phyloP scores from a whole-genome alignment of 495 filamentous ascomycete genomes.

The Aspergillus ostianus region DNA sequence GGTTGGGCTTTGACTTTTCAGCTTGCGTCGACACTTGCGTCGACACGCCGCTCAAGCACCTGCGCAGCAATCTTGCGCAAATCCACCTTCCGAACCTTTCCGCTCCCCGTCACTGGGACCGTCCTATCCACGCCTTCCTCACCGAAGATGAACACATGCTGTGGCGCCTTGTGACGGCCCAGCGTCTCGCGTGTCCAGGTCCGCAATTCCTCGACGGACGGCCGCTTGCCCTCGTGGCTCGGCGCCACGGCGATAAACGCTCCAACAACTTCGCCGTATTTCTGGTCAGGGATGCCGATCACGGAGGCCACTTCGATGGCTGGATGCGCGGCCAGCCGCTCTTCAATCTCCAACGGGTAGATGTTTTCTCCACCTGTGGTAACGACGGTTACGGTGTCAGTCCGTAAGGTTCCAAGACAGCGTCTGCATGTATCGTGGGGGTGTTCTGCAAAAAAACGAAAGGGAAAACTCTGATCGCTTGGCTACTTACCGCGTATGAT shows the following conservation, averaged over 20 bases:
- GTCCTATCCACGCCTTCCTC: conserved; percentile 53
- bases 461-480: background rate
- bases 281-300: conserved; percentile 58
- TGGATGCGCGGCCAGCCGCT: conserved; percentile 58
- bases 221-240: conserved; percentile 29
- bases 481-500: conserved; percentile 64
- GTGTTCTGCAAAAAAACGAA: background rate
- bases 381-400: background rate
- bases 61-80: conserved; percentile 56
- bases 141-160: conserved; percentile 64
- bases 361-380: conserved; percentile 70
- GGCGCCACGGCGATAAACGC: conserved; percentile 52
- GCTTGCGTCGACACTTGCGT: background rate
- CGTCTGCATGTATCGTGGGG: background rate
- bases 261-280: conserved; percentile 67
- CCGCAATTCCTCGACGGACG: conserved; percentile 49
- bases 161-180: conserved; percentile 66
- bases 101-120: conserved; percentile 66
- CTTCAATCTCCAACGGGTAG: conserved; percentile 71
- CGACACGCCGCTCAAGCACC: conserved; percentile 35
- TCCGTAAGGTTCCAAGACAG: conserved; percentile 1
- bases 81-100: conserved; percentile 69
- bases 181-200: conserved; percentile 60
- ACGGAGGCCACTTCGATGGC: conserved; percentile 56
- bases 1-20: background rate